Conservation (phyloP, 2,329 filamentous ascomycete species). For the Epicoccum nigrum region DNA sequence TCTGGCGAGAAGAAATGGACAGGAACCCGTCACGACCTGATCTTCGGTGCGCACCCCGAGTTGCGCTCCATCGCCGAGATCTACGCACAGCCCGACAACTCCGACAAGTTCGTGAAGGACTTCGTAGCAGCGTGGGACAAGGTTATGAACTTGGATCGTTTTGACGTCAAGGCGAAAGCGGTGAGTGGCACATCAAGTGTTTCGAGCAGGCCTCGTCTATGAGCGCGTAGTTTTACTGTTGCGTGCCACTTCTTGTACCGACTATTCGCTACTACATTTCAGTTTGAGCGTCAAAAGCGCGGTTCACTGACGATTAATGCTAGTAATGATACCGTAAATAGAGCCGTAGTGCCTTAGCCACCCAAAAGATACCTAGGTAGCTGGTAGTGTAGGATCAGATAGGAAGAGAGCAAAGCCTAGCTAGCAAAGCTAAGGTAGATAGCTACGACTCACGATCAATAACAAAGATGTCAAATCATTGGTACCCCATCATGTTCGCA, state of each 20-base stretch:
- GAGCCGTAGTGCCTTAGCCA: constrained; percentile 22
- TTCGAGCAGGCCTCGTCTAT: constrained; percentile 36
- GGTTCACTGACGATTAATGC: constrained; percentile 29
- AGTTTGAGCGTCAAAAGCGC: constrained; percentile 14
- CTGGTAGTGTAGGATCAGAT: constrained; percentile 16
- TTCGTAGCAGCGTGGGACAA: constrained; percentile 75
- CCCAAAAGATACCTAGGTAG: constrained; percentile 30
- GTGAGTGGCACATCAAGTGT: constrained; percentile 37
- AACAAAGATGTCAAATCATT: not conserved
- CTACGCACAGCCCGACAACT: constrained; percentile 66
- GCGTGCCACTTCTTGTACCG: constrained; percentile 18
- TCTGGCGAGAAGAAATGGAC: constrained; percentile 71
- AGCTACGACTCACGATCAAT: constrained; percentile 13
- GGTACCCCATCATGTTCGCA: not conserved
- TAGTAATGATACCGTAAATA: constrained; percentile 31
- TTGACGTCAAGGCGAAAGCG: constrained; percentile 56
- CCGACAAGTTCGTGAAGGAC: constrained; percentile 71
- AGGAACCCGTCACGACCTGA: constrained; percentile 70
- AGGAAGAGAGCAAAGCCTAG: constrained; percentile 7
- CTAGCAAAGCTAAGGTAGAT: constrained; percentile 6
- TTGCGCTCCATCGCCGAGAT: constrained; percentile 73
- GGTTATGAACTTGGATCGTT: constrained; percentile 76
- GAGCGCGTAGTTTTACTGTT: constrained; percentile 18
- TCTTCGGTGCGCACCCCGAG: constrained; percentile 77
- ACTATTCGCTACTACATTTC: constrained; percentile 11